Percentiles rank a stretch among this genome's conserved stretches.
Conservation (phyloP, 2,329 filamentous ascomycete species). For the Aspergillus vadensis region DNA sequence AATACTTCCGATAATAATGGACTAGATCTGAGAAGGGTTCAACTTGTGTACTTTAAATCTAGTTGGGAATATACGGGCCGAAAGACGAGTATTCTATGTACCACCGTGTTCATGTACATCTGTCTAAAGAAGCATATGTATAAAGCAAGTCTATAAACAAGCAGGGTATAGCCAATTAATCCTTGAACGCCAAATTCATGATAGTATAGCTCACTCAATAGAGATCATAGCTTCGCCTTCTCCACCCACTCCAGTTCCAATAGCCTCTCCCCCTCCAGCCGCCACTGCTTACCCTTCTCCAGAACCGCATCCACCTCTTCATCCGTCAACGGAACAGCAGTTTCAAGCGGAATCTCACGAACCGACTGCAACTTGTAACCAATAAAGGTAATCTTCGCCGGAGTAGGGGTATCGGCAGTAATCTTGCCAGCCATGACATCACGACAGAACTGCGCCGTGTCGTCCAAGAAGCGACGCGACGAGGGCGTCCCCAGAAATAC, state of each 20-base stretch:
- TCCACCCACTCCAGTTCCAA: conserved; percentile 35
- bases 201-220: too few species aligned
- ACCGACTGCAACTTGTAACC: conserved; percentile 30
- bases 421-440: conserved; percentile 35
- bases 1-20: too few species aligned
- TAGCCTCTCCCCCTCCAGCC: conserved; percentile 38
- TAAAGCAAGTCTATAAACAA: neutral
- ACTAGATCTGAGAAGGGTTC: too few species aligned
- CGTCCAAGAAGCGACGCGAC: conserved; percentile 55
- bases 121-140: too few species aligned
- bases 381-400: conserved; percentile 37
- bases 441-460: conserved; percentile 58
- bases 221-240: conserved; percentile 27
- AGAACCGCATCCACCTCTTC: conserved; percentile 39
- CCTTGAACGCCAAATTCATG: neutral
- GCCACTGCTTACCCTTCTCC: conserved; percentile 31
- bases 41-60: too few species aligned
- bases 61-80: too few species aligned
- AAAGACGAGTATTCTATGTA: too few species aligned
- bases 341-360: conserved; percentile 36
- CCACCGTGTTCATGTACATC: too few species aligned
- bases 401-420: conserved; percentile 6
- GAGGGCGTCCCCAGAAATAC: conserved; percentile 54
- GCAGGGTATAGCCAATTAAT: neutral
- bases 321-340: conserved; percentile 37